These are phyloP conservation scores for barley (Hordeum vulgare) DNA, from an alignment of 176 grass and related monocot species.

Conservation along the genomic window DNA sequence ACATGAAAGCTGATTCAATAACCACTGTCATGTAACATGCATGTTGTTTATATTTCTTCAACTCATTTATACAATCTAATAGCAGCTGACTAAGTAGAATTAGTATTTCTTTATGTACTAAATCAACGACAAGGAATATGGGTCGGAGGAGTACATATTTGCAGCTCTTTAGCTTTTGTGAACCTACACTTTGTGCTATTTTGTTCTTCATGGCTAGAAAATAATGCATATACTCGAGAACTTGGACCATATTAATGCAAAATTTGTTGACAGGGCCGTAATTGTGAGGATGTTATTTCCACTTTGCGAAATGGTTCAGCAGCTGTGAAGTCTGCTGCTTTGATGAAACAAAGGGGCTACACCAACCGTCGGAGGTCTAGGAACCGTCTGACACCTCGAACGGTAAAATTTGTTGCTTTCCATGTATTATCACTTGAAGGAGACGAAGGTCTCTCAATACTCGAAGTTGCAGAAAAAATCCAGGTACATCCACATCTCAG, in stretches of 20 bases:
- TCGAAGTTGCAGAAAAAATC: constrained; percentile 95
- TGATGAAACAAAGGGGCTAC: constrained; percentile 88
- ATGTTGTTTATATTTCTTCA: too few species aligned
- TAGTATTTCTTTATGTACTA: too few species aligned
- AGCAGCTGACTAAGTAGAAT: too few species aligned
- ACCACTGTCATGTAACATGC: too few species aligned
- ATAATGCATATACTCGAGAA: neutral
- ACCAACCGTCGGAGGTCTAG: constrained; percentile 59
- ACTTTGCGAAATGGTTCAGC: constrained; percentile 72
- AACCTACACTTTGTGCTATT: neutral
- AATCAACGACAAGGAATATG: too few species aligned
- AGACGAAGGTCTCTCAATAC: constrained; percentile 71
- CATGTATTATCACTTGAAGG: constrained; percentile 97
- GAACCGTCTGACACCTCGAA: constrained; percentile 88
- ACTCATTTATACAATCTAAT: too few species aligned
- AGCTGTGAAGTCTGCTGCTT: constrained; percentile 70
- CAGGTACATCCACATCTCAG: constrained; percentile 48
- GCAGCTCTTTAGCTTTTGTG: neutral
- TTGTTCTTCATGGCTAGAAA: neutral
- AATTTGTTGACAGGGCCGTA: constrained; percentile 46
- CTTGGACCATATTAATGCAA: neutral
- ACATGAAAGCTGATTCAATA: too few species aligned
- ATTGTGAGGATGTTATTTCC: constrained; percentile 59
- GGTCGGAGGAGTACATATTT: constrained; percentile 6
- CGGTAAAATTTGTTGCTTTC: constrained; percentile 97